Evolutionary conservation across 345 rosid species (phyloP), one percentile per base, ranked within the genome.

Genomic region (Salix suchowensis): DNA sequence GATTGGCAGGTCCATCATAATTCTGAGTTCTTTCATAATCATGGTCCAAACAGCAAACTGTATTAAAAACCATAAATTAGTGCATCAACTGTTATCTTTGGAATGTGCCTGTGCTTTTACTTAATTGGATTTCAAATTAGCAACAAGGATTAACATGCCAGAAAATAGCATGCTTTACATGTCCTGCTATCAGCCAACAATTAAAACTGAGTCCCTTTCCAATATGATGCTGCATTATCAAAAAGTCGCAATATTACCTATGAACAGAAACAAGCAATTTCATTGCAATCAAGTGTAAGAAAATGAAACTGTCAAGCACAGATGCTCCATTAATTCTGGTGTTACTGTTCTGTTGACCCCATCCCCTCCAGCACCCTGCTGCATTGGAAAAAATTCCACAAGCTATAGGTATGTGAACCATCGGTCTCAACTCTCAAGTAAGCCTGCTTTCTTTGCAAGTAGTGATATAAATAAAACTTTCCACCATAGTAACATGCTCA

Each of bases 401-500:
- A 52, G 58, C 58, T 1, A 52, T 18, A 18, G 58, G 58, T 18
- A 18, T 2, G 23, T 18, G 58, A 18, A 18, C 10, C 58, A 52
- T 54, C 60, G 21, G 60, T 21, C 1, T 21, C 60, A 52, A 19
- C 7, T 52, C 60, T 52, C 12, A 54, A 21, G 61, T 8, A n/a
- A 54, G 61, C 61, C 61, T 54, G 2, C 9, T 54, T 46, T 14
- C 16, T 13, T 46, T 14, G 14, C 16, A 46, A 46, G 52, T 14
- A 46, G 52, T 14, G n/a, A n/a, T 23, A 58, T 19, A 19, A 4
- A 58, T 46, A 58, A 21, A 54, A 69, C 1, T 6, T 16, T 60
- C 9, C 42, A 7, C 36, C 37, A 34, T 34, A 48, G 5, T 34
- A 68, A 69, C 5, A 42, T 65, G 67, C 88, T 79, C 84, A 92